Evolutionary conservation across 1,284 basidiomycete species (phyloP).

Genomic region (Exsudoporus floridanus): DNA sequence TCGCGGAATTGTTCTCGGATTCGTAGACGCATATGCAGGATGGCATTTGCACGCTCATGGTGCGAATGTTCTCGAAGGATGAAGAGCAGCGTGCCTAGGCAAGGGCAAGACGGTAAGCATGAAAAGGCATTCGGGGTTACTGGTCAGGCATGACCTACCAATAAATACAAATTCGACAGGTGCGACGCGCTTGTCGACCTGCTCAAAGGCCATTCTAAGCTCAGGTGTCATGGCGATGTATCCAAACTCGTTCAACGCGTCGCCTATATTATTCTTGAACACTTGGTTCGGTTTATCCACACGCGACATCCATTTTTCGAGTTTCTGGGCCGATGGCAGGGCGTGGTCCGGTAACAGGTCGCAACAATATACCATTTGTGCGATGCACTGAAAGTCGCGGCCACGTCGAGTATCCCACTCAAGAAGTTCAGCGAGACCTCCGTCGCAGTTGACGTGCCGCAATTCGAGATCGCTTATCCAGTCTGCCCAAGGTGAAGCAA

Average conservation of each 20-base stretch:
- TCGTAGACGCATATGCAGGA: constrained; percentile 51
- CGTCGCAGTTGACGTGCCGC: constrained; percentile 50
- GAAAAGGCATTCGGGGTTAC: not conserved
- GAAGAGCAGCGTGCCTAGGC: constrained; percentile 57
- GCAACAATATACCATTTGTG: constrained; percentile 63
- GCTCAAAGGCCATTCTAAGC: constrained; percentile 46
- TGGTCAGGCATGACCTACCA: constrained; percentile 39
- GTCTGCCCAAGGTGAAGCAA: constrained; percentile 59
- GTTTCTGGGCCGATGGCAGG: constrained; percentile 51
- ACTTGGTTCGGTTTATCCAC: constrained; percentile 42
- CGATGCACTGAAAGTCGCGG: constrained; percentile 68
- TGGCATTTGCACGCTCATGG: constrained; percentile 49
- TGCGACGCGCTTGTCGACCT: constrained; percentile 57
- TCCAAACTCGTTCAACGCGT: constrained; percentile 53
- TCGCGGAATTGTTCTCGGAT: constrained; percentile 56
- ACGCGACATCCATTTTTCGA: constrained; percentile 58
- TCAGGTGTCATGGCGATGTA: constrained; percentile 45
- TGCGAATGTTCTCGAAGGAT: constrained; percentile 42
- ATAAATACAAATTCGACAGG: constrained; percentile 77
- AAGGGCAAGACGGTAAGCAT: not conserved
- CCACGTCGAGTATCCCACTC: constrained; percentile 63
- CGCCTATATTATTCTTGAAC: constrained; percentile 52
- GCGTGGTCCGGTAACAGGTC: constrained; percentile 48
- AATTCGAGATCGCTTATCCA: constrained; percentile 55
- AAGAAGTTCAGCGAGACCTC: constrained; percentile 51